Percentiles rank a stretch among this genome's conserved stretches.
phyloP scores from a whole-genome alignment of 768 basidiomycete genomes.

The Tricholoma sp. region DNA sequence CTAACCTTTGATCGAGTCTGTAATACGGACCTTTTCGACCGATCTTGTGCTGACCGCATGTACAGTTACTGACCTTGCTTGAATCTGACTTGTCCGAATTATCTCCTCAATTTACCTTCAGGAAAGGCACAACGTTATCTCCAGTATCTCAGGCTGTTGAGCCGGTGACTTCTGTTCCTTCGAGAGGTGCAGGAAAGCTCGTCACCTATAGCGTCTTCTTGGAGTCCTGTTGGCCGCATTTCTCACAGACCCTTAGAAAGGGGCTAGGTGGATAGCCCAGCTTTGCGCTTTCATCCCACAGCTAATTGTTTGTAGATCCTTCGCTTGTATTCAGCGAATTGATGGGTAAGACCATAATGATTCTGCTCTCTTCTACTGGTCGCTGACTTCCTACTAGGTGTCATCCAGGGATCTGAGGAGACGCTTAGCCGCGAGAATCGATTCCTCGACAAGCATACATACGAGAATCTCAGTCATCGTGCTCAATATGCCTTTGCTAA shows the following conservation, averaged over 20 bases:
- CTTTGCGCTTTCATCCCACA: background rate
- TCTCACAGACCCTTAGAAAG: constrained; percentile 45
- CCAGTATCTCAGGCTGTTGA: background rate
- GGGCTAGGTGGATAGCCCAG: constrained; percentile 38
- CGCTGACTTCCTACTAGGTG: constrained; percentile 30
- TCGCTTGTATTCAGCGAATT: constrained; percentile 61
- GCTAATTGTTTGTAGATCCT: constrained; percentile 39
- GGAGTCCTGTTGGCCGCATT: constrained; percentile 53
- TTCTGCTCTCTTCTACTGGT: background rate
- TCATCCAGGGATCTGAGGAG: constrained; percentile 65
- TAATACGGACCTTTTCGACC: background rate
- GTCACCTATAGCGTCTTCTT: constrained; percentile 29
- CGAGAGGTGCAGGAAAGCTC: background rate
- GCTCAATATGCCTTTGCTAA: constrained; percentile 50
- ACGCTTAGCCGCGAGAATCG: constrained; percentile 30
- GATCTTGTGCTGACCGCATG: background rate
- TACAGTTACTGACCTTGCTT: background rate
- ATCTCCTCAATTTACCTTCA: background rate
- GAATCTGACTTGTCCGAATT: background rate
- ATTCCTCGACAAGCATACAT: constrained; percentile 39
- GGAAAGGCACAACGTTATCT: background rate
- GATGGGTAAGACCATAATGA: constrained; percentile 40
- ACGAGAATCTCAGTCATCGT: constrained; percentile 45
- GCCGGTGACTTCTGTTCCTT: constrained; percentile 27
- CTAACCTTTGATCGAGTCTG: constrained; percentile 2